Percentiles rank a stretch among this genome's conserved stretches.
Conservation (phyloP, 2,329 filamentous ascomycete species). For the Zalaria obscura region DNA sequence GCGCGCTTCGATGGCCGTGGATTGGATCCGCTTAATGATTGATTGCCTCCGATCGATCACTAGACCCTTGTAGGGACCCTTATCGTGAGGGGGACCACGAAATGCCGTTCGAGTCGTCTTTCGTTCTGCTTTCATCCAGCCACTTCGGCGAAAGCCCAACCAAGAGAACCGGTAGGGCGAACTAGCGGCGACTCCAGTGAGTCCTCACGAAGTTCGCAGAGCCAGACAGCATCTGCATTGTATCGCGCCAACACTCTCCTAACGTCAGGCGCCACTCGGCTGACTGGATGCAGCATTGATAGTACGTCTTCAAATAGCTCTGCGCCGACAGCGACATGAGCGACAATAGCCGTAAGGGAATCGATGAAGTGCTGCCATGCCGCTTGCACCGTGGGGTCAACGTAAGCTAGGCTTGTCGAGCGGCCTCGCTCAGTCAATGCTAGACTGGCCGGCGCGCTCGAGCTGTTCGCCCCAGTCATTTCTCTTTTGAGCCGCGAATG, state of each 20-base stretch:
- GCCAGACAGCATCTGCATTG: constrained; percentile 68
- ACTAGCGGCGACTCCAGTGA: no score
- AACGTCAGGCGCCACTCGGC: constrained; percentile 29
- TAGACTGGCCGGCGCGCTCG: neutral
- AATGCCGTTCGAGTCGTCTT: no score
- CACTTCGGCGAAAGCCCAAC: no score
- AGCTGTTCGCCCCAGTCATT: neutral
- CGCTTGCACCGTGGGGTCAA: constrained; percentile 40
- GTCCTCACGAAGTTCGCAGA: constrained; percentile 20
- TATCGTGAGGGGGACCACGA: no score
- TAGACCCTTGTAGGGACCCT: no score
- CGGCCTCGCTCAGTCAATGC: neutral
- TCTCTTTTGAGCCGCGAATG: constrained; percentile 6
- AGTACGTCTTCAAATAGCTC: constrained; percentile 59
- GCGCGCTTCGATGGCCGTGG: no score
- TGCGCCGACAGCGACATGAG: constrained; percentile 50
- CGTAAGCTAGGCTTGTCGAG: constrained; percentile 1
- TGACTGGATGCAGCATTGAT: constrained; percentile 37
- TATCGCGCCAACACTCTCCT: constrained; percentile 45
- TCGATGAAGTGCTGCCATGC: constrained; percentile 49
- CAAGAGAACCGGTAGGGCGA: no score
- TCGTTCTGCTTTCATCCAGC: no score
- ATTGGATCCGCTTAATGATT: no score
- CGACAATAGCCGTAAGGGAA: constrained; percentile 47
- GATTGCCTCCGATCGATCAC: no score